Evolutionary conservation across 208 protist species (phyloP).

Genomic region (Blechomonas ayalai): DNA sequence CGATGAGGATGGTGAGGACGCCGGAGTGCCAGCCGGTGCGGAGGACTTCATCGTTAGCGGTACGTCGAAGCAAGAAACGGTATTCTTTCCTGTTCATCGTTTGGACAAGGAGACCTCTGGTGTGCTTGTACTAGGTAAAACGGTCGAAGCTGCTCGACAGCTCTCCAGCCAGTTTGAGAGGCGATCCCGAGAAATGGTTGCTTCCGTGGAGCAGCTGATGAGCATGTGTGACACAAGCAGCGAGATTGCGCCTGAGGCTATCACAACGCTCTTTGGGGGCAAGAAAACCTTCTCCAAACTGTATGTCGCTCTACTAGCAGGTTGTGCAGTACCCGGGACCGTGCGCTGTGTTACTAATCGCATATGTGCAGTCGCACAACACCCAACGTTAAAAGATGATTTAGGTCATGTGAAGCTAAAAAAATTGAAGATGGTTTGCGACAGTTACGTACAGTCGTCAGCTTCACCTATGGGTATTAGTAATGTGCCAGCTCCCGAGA

Average conservation of each 20-base stretch:
- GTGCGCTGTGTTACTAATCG: conserved; percentile 38
- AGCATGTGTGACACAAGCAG: no score
- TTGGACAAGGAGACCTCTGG: conserved; percentile 88
- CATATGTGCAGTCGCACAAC: conserved; percentile 40
- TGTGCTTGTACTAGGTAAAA: conserved; percentile 50
- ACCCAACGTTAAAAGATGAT: conserved; percentile 3
- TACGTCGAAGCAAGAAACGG: conserved; percentile 1
- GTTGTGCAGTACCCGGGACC: conserved; percentile 12
- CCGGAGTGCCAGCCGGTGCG: neutral
- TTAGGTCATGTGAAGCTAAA: conserved; percentile 41
- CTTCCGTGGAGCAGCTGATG: neutral
- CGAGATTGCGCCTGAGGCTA: neutral
- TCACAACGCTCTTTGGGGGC: conserved; percentile 20
- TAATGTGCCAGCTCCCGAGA: neutral
- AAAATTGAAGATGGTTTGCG: conserved; percentile 78
- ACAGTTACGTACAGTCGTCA: conserved; percentile 1
- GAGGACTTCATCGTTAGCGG: neutral
- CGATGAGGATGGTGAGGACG: neutral
- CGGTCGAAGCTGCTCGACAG: conserved; percentile 11
- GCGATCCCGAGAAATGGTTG: conserved; percentile 16
- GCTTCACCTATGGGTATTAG: conserved; percentile 1
- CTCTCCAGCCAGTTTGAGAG: conserved; percentile 41
- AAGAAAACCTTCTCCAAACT: conserved; percentile 43
- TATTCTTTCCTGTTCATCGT: conserved; percentile 58
- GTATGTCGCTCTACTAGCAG: conserved; percentile 51